Evolutionary conservation across 1,284 basidiomycete genomes (phyloP), one percentile per base, ranked within the genome.

Genomic region (Pseudozyma hubeiensis): DNA sequence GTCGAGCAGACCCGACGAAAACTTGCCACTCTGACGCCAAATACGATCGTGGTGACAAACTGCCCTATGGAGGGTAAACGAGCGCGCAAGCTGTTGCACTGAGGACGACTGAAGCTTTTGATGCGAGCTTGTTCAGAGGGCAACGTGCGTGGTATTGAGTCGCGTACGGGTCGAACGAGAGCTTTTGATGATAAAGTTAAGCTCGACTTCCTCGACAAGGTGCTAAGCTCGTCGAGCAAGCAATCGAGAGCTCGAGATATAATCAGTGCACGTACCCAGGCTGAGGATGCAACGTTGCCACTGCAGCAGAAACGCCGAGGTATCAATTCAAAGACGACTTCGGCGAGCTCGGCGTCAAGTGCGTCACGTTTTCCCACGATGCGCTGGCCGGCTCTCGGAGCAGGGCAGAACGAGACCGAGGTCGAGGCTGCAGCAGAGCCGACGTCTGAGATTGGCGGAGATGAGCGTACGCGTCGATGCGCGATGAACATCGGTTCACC

Each of bases 311-410:
- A 37, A 24, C 37, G 56, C 41, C 50, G 33, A 58, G 50, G 24
- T 24, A 24, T 24, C 24, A 24, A 24, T 24, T 24, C 24, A 24
- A 51, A 13, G 14, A 43, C 11, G 30, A 53, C 5, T 24, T 62
- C 59, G 59, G 65, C 65, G 53, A 48, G 37, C 51, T 35, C 59
- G 51, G 55, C 50, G 51, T 46, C 53, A 24, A 24, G 24, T 24
- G 24, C 24, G 24, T 24, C 24, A 24, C 24, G 19, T 44, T 53
- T 63, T 69, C 66, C 61, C 66, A 64, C 66, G 56, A 51, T 55
- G 53, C 9, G 24, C 31, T 35, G 24, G 24, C 56, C 56, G 56
- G 45, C 16, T 40, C 40, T 69, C 66, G 66, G 57, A 52, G 55
- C 52, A 48, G 53, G 17, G 48, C 13, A 57, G 24, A 55, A 59